Evolutionary conservation across 2,329 filamentous ascomycete species (phyloP), one percentile per base, ranked within the genome.

Genomic region (Cryphonectria radicalis): DNA sequence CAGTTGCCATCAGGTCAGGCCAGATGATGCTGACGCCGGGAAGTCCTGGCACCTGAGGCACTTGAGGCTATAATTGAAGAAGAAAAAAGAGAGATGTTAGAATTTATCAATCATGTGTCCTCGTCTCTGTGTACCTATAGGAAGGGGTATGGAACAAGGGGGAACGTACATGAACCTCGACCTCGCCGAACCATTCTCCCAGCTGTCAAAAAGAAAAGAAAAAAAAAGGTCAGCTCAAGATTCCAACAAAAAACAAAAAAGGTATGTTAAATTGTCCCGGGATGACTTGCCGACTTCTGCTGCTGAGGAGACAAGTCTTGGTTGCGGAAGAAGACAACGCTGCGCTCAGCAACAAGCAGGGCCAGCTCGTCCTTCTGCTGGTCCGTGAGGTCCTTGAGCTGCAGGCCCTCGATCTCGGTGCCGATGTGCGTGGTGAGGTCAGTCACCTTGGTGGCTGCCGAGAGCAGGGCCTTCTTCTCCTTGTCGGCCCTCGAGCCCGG

Each of bases 1-100:
- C 91, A 0, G 87, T 90, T 0, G 89, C 90, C 77, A 86, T 84
- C 0, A 93, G 84, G 46, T 87, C 90, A 0, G 91, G 91, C 91
- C 91, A 93, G 64, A 93, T 90, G 6, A 93, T 89, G 0, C 85
- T 88, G 1, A 90, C 88, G 0, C 91, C 91, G 0, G 84, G 83
- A 0, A 92, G 81, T 1, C 91, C 91, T 0, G 91, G 91, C 0
- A 93, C 91, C 62, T 92, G 89, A 0, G 91, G 87, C 0, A 88
- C 89, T 87, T 93, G 91, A 0, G 91, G 91, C 88, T 92, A 59
- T 32, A 32, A 4, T 32, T 32, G 4, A 50, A 40, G 14, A 5
- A 14, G 8, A 5, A 7, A 19, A 50, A 22, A n/a, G 1, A 40
- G 22, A 22, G 17, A 4, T 40, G 35, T 62, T 19, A 62, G 59